Evolutionary conservation across 2,329 filamentous ascomycete species (phyloP), one percentile per base, ranked within the genome.

Genomic region (Sarocladiaceae sp.): DNA sequence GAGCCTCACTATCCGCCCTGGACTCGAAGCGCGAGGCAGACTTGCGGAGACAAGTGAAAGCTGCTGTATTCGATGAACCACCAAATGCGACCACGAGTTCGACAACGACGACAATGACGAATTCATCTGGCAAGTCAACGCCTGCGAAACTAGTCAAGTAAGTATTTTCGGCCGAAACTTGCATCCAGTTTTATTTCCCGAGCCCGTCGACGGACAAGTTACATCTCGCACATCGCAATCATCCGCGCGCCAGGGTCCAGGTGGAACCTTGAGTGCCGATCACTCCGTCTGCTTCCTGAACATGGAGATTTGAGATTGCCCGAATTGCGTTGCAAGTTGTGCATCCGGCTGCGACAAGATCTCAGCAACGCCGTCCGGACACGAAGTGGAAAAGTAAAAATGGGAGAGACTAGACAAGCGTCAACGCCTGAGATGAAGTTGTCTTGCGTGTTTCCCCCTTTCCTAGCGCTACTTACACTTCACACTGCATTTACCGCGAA

Each of bases 111-210:
- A 28, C 40, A 44, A 22, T 11, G 4, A 11, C 10, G 17, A 26
- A 20, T 22, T n/a, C 10, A 49, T 20, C 18, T 23, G 13, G 8
- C 20, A 33, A 37, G 5, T 11, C 46, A 6, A 35, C 46, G 47
- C 29, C 29, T 25, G 28, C 47, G 22, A 50, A 50, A 33, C 31
- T 50, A 26, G 47, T 50, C 26, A 50, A 50, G 47, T 50, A 50
- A 50, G 47, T 50, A 13, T 22, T 31, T 26, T 33, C 25, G 44
- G 25, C 44, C 44, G 26, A 48, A 33, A 10, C 22, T 8, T 46
- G 40, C 25, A 18, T 46, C 15, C 40, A 46, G 29, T 29, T 15
- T 31, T 31, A 8, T 44, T 44, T 28, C 35, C 35, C 25, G 37
- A 42, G 15, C 33, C 33, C 23, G 35, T 33, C 49, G 40, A 44